A percentile compares a stretch with the other conserved stretches of the same genome.
phyloP scores from a whole-genome alignment of 2,329 filamentous ascomycete species.

The Tolypocladium ophioglossoides region DNA sequence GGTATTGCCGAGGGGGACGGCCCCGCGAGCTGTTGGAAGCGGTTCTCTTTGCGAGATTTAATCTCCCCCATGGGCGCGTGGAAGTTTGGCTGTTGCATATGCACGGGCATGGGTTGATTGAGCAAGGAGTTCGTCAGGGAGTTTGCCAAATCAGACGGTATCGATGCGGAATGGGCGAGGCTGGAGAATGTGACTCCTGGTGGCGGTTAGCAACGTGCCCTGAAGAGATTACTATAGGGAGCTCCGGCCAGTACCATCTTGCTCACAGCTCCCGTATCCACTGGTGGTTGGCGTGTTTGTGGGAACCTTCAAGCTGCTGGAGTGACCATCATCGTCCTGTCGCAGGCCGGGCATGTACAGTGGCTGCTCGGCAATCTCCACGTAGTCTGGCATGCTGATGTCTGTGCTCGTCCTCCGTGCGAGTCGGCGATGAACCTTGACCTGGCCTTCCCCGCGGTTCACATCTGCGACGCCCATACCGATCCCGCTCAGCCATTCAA shows the following conservation, averaged over 20 bases:
- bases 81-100: constrained; percentile 19
- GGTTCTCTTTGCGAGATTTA: constrained; percentile 34
- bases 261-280: constrained; percentile 2
- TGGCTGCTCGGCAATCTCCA: constrained; percentile 8
- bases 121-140: constrained; percentile 37
- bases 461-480: constrained; percentile 5
- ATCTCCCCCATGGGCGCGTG: constrained; percentile 23
- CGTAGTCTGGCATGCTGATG: constrained; percentile 31
- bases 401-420: constrained; percentile 24
- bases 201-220: neutral
- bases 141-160: constrained; percentile 25
- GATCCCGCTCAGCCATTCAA: constrained; percentile 16
- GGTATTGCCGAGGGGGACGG: constrained; percentile 9
- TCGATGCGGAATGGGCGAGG: constrained; percentile 6
- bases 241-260: constrained; percentile 7
- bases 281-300: constrained; percentile 30
- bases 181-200: constrained; percentile 10
- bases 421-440: constrained; percentile 2
- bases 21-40: constrained; percentile 9
- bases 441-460: constrained; percentile 3
- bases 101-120: constrained; percentile 32
- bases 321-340: constrained; percentile 18
- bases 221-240: neutral
- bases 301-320: constrained; percentile 22
- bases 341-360: constrained; percentile 14